These are phyloP conservation scores for Sutorius eximius DNA, from an alignment of 1,284 basidiomycete genomes.

Conservation along the genomic window DNA sequence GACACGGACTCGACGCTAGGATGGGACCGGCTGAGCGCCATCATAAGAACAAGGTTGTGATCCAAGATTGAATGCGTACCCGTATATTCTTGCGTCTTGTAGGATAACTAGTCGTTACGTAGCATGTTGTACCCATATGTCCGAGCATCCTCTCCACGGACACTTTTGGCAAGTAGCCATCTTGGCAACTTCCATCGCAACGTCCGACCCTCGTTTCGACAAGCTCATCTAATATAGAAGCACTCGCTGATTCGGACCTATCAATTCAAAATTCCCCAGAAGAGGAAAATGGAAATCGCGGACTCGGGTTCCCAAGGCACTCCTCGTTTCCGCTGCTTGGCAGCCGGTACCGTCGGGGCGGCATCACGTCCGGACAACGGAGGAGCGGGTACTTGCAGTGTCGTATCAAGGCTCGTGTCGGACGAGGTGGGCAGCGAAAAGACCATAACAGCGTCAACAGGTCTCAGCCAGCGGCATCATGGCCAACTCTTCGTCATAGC, in stretches of 20 bases:
- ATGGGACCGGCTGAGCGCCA: background rate
- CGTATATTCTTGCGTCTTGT: background rate
- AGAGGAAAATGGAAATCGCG: background rate
- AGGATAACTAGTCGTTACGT: background rate
- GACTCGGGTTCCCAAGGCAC: background rate
- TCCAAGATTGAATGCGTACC: constrained; percentile 14
- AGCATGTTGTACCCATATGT: background rate
- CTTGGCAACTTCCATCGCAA: background rate
- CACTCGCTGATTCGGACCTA: background rate
- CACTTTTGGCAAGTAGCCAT: background rate
- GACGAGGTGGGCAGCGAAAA: background rate
- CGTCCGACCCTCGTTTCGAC: too few relatives aligned
- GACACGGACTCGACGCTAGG: background rate
- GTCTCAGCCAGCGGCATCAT: background rate
- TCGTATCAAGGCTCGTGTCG: too few relatives aligned
- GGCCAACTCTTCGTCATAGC: background rate
- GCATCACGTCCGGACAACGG: background rate
- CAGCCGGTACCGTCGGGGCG: background rate
- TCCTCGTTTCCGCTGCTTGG: background rate
- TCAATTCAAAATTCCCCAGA: background rate
- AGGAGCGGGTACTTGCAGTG: too few relatives aligned
- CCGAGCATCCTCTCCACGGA: too few relatives aligned
- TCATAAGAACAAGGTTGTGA: constrained; percentile 22
- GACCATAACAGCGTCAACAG: background rate
- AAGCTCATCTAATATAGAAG: background rate